These are phyloP conservation scores for Neopestalotiopsis clavispora DNA, from an alignment of 2,329 filamentous ascomycete species.

Conservation along the genomic window DNA sequence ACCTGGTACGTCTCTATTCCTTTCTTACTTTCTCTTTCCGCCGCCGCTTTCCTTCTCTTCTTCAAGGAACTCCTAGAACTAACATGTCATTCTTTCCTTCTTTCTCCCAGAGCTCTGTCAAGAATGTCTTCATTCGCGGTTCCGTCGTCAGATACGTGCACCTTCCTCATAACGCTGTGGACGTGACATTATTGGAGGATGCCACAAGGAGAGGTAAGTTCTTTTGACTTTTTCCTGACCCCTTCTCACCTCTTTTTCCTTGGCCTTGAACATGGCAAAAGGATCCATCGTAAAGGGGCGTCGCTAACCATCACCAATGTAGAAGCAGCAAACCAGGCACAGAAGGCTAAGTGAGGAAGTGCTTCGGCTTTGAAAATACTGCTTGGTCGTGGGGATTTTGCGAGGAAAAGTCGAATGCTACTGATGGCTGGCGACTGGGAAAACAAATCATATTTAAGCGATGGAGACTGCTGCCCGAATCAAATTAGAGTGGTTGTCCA, in stretches of 20 bases:
- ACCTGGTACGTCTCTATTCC: slow-evolving; percentile 65
- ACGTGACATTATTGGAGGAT: slow-evolving; percentile 87
- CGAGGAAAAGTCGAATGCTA: background rate
- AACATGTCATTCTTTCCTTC: background rate
- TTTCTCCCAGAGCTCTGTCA: slow-evolving; percentile 68
- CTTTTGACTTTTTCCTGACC: background rate
- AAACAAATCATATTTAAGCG: background rate
- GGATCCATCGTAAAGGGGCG: background rate
- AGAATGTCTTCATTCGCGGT: slow-evolving; percentile 94
- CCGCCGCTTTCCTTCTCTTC: background rate
- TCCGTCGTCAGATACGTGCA: slow-evolving; percentile 94
- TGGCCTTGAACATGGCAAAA: background rate
- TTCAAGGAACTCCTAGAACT: background rate
- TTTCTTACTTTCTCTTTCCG: background rate
- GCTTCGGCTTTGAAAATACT: background rate
- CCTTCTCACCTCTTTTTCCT: slow-evolving; percentile 6
- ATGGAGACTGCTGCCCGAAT: background rate
- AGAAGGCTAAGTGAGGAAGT: slow-evolving; percentile 55
- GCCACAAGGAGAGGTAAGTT: slow-evolving; percentile 80
- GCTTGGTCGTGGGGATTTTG: background rate
- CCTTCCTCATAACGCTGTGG: slow-evolving; percentile 80
- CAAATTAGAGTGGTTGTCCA: background rate
- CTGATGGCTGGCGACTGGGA: background rate
- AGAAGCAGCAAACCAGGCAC: slow-evolving; percentile 64
- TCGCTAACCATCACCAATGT: background rate